Conservation (phyloP, 768 basidiomycete genomes). For the Coprinellus aureogranulatus region DNA sequence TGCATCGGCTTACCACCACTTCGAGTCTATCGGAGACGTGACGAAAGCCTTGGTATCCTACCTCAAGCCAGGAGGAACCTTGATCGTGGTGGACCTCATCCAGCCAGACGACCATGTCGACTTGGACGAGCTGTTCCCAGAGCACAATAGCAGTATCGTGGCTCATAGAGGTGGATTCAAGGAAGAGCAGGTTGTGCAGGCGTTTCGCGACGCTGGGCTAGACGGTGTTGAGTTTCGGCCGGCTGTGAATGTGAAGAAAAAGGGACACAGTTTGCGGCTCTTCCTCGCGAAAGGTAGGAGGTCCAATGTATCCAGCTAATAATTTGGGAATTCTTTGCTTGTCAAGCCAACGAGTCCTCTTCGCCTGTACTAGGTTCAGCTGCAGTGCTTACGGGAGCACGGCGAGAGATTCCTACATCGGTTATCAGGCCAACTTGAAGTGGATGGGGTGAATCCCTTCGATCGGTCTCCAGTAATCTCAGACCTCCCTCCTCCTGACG, state of each 20-base stretch:
- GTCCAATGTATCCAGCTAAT: too few relatives aligned
- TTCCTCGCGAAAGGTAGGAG: constrained; percentile 25
- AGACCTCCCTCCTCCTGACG: too few relatives aligned
- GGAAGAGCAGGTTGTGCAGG: constrained; percentile 19
- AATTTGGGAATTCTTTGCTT: too few relatives aligned
- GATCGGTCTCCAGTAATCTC: too few relatives aligned
- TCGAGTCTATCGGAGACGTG: constrained; percentile 43
- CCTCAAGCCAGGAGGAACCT: constrained; percentile 54
- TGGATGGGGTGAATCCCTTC: too few relatives aligned
- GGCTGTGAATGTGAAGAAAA: constrained; percentile 16
- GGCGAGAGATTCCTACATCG: too few relatives aligned
- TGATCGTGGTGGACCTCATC: constrained; percentile 55
- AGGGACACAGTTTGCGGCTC: constrained; percentile 16
- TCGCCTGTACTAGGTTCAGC: too few relatives aligned
- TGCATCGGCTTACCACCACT: constrained; percentile 61
- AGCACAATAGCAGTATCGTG: constrained; percentile 23
- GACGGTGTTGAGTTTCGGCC: constrained; percentile 16
- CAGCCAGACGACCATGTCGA: constrained; percentile 21
- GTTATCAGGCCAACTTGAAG: too few relatives aligned
- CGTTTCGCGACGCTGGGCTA: constrained; percentile 25
- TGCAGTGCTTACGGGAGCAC: too few relatives aligned
- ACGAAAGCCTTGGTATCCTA: constrained; percentile 48
- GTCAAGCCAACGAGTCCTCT: too few relatives aligned
- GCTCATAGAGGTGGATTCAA: constrained; percentile 30
- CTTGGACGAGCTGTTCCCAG: constrained; percentile 19